phyloP scores from a whole-genome alignment of 768 basidiomycete genomes.

The Leccinum subgranulosum region DNA sequence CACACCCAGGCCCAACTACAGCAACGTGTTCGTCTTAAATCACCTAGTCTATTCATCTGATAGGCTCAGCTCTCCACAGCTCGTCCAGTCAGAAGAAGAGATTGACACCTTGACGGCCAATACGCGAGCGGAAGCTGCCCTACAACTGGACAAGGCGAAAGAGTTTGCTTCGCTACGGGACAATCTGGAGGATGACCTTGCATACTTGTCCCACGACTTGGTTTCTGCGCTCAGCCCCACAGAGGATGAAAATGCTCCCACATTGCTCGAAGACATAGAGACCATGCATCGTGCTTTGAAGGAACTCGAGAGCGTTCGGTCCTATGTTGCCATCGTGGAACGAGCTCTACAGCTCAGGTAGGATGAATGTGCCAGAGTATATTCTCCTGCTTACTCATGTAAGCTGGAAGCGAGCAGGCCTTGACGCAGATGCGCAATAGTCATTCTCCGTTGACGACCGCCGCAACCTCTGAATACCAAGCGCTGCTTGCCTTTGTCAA shows the following conservation, averaged over 20 bases:
- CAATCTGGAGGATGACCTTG: constrained; percentile 73
- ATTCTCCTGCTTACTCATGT: constrained; percentile 5
- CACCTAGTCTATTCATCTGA: constrained; percentile 12
- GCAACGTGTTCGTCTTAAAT: constrained; percentile 40
- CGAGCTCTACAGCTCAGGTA: constrained; percentile 72
- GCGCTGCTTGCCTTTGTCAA: constrained; percentile 59
- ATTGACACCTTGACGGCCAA: constrained; percentile 46
- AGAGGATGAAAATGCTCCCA: constrained; percentile 48
- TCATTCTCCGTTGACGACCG: constrained; percentile 39
- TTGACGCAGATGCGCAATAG: constrained; percentile 46
- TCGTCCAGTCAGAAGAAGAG: constrained; percentile 47
- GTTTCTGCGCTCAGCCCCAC: constrained; percentile 47
- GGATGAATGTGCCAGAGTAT: constrained; percentile 13
- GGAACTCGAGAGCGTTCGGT: constrained; percentile 71
- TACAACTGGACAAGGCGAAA: constrained; percentile 61
- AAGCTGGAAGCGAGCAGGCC: constrained; percentile 51
- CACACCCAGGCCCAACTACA: constrained; percentile 39
- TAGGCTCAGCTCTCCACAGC: constrained; percentile 47
- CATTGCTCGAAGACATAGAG: constrained; percentile 81
- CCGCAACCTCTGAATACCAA: constrained; percentile 56
- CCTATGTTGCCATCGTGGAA: constrained; percentile 74
- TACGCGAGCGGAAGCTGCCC: constrained; percentile 45
- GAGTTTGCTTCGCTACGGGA: constrained; percentile 75
- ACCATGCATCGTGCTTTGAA: constrained; percentile 71
- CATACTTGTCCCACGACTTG: constrained; percentile 62